phyloP scores from a whole-genome alignment of 495 filamentous ascomycete genomes.

The Penicillium cinerascens region DNA sequence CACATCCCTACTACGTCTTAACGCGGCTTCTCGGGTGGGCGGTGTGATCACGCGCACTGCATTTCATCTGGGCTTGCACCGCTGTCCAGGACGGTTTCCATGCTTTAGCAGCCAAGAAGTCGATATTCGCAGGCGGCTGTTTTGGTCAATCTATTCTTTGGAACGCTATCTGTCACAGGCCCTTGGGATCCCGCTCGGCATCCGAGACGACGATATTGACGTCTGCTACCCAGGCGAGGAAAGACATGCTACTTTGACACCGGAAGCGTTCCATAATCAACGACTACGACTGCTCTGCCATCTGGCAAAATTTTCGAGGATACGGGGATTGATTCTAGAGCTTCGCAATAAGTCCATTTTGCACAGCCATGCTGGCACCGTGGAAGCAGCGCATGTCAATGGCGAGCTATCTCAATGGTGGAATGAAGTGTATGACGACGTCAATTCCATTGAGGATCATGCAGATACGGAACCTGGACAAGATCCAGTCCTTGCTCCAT shows the following conservation, averaged over 20 bases:
- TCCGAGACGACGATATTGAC: slow-evolving; percentile 51
- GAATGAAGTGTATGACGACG: slow-evolving; percentile 46
- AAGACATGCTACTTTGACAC: slow-evolving; percentile 14
- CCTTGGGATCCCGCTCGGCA: slow-evolving; percentile 46
- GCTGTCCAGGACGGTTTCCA: slow-evolving; percentile 42
- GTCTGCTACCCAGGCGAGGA: slow-evolving; percentile 47
- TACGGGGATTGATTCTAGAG: slow-evolving; percentile 43
- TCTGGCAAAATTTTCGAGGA: slow-evolving; percentile 40
- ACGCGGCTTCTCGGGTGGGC: slow-evolving; percentile 46
- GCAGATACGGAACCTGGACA: neutral
- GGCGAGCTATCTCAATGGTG: slow-evolving; percentile 42
- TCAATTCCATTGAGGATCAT: slow-evolving; percentile 29
- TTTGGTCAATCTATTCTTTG: slow-evolving; percentile 50
- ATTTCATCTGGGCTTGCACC: slow-evolving; percentile 47
- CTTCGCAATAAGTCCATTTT: slow-evolving; percentile 46
- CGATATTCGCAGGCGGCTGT: slow-evolving; percentile 41
- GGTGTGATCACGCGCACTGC: slow-evolving; percentile 46
- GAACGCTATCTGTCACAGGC: slow-evolving; percentile 49
- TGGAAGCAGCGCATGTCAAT: slow-evolving; percentile 36
- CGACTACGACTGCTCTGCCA: slow-evolving; percentile 33
- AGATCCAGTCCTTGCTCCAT: slow-evolving; percentile 16
- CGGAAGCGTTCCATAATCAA: slow-evolving; percentile 5
- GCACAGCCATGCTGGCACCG: slow-evolving; percentile 31
- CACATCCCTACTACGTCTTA: slow-evolving; percentile 43
- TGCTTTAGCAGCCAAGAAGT: slow-evolving; percentile 36